Evolutionary conservation across 2,329 filamentous ascomycete genomes (phyloP), one percentile per base, ranked within the genome.

Genomic region (Chalara sp.): DNA sequence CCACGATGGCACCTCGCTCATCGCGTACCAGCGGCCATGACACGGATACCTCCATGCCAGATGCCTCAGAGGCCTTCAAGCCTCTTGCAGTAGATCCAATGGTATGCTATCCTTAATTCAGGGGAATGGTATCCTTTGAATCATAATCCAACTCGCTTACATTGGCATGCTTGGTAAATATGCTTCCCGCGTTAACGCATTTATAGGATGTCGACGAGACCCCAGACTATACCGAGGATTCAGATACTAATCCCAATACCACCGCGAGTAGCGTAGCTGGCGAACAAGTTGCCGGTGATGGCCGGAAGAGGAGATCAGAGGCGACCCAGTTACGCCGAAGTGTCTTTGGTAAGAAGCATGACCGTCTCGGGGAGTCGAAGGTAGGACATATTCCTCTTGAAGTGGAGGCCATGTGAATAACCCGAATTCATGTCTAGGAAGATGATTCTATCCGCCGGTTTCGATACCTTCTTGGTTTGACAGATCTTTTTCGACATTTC

Each of bases 401-500:
- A 30, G 30, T 31, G 4, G 6, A 12, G 7, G 28, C 30, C 21
- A 45, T 28, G 43, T 11, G 32, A 8, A 30, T 13, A 31, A 31
- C 4, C 28, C 8, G 30, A 45, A 12, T 28, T 32, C 12, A 8
- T 11, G 47, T 54, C 39, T 50, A 92, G 88, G 92, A 96, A 73
- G 89, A 96, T 75, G 92, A 97, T 65, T 95, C 89, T 1, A 89
- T 97, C 64, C 83, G 92, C 61, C 80, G 93, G 66, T 99, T 99
- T 68, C 85, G 90, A 57, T 99, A 99, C 67, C 80, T 99, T 1
- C 80, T 99, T 11, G 95, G 95, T 30, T 76, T 99, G 48, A 99
- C 93, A 12, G 93, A 99, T 64, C 77, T 99, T 21, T 99, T 99
- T 74, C 89, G 95, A 58, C 93, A 99, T 71, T 99, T 99, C 69